Evolutionary conservation across 2,329 filamentous ascomycete genomes (phyloP), one percentile per base, ranked within the genome.

Genomic region (Tolypocladium album): DNA sequence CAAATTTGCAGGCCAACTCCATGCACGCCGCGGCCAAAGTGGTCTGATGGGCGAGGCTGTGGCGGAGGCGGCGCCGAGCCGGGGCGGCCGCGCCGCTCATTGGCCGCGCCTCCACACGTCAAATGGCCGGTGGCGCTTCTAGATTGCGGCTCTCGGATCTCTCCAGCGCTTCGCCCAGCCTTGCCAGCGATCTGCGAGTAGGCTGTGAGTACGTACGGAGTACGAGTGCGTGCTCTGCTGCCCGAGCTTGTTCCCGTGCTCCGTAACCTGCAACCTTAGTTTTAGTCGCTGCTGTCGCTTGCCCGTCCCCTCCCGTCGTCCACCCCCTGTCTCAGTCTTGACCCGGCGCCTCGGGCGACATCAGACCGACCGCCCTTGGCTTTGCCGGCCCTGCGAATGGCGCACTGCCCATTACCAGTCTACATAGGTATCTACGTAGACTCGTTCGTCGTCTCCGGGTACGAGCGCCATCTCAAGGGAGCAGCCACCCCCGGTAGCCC

Each of bases 1-100:
- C 58, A 61, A 62, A 59, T 50, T 58, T 50, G 36, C 59, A 58
- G 39, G 43, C 55, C 52, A 61, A 42, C 60, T 55, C 60, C 64
- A 63, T 62, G 62, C 61, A 63, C 34, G 20, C 50, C 59, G 57
- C 58, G 63, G 57, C 34, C 63, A 64, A 71, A 67, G 72, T 74
- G 72, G 71, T 74, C 74, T 73, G 72, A 74, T 74, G 66, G 59
- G 61, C 71, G 63, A 74, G 72, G 72, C 72, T 74, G 66, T 60
- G 64, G 67, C n/a, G 40, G 39, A 34, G 34, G 7, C 9, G 27
- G 13, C 36, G 7, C 55, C 52, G 38, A 53, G 31, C 53, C 38
- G 59, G 38, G 8, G 39, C 4, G 15, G 40, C 52, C 22, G 17
- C 50, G 50, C 50, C 52, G n/a, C 50, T 56, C 27, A 59, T 59